phyloP scores from a whole-genome alignment of 2,329 filamentous ascomycete genomes.

The Bipolaris cookei region DNA sequence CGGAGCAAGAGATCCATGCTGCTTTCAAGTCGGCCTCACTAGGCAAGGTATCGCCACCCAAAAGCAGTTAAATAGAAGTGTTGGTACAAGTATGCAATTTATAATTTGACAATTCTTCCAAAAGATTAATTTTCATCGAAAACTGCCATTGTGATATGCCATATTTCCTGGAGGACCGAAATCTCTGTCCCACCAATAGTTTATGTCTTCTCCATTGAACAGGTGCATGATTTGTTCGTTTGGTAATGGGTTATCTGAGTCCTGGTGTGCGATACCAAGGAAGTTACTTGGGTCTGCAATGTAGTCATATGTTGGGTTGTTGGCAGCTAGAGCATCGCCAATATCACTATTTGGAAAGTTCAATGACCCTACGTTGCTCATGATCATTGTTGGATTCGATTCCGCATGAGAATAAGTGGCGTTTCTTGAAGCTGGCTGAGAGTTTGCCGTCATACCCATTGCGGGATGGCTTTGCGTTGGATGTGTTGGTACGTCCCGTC shows the following conservation, averaged over 20 bases:
- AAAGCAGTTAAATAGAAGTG: constrained; percentile 14
- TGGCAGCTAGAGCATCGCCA: constrained; percentile 2
- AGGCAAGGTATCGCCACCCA: constrained; percentile 41
- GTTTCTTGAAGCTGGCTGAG: neutral
- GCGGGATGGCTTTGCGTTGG: neutral
- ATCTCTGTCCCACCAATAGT: constrained; percentile 23
- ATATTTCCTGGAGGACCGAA: constrained; percentile 7
- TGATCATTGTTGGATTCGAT: neutral
- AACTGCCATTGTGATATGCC: constrained; percentile 2
- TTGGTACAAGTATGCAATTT: neutral
- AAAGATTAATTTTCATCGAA: neutral
- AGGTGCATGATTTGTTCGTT: constrained; percentile 33
- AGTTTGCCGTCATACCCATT: neutral
- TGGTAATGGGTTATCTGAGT: constrained; percentile 32
- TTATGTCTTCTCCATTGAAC: constrained; percentile 30
- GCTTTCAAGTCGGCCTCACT: constrained; percentile 47
- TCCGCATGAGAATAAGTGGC: neutral
- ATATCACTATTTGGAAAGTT: neutral
- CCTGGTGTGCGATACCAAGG: constrained; percentile 33
- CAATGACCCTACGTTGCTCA: neutral
- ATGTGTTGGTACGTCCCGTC: neutral
- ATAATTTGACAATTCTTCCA: neutral
- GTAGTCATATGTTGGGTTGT: constrained; percentile 14
- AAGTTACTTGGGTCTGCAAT: constrained; percentile 27
- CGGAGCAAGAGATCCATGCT: constrained; percentile 53